These are phyloP conservation scores for Rhizomucor pusillus DNA, from an alignment of 371 early-diverging fungal species.

Conservation along the genomic window DNA sequence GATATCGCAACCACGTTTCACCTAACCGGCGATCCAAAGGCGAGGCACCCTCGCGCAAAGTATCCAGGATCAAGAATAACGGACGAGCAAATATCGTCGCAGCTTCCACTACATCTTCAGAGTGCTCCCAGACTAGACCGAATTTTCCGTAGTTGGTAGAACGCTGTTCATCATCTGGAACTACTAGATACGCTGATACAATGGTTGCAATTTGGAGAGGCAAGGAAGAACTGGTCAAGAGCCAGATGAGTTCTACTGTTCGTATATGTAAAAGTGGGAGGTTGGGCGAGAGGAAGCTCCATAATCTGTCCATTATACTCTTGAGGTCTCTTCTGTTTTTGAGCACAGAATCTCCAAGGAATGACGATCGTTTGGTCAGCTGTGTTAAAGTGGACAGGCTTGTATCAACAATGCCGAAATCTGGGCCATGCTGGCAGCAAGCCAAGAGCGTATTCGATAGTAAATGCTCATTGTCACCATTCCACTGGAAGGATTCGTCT, in stretches of 20 bases:
- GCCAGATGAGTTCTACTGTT: slow-evolving; percentile 65
- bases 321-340: slow-evolving; percentile 14
- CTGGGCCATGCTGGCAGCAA: slow-evolving; percentile 45
- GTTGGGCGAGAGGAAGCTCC: slow-evolving; percentile 46
- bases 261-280: slow-evolving; percentile 56
- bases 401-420: slow-evolving; percentile 49
- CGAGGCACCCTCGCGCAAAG: slow-evolving; percentile 53
- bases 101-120: slow-evolving; percentile 42
- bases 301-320: slow-evolving; percentile 37
- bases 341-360: slow-evolving; percentile 20
- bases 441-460: slow-evolving; percentile 37
- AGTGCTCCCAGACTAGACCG: slow-evolving; percentile 72
- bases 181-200: slow-evolving; percentile 54
- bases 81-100: slow-evolving; percentile 62
- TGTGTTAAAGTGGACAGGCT: slow-evolving; percentile 36
- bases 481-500: slow-evolving; percentile 18
- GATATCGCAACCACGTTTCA: slow-evolving; percentile 72
- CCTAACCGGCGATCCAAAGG: slow-evolving; percentile 62
- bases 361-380: slow-evolving; percentile 18
- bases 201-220: slow-evolving; percentile 62
- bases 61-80: slow-evolving; percentile 72
- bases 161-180: slow-evolving; percentile 30
- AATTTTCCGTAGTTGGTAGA: slow-evolving; percentile 56
- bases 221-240: slow-evolving; percentile 50
- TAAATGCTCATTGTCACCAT: slow-evolving; percentile 8